These are phyloP conservation scores for Myriosclerotinia duriaeana DNA, from an alignment of 2,329 filamentous ascomycete species.

Conservation along the genomic window DNA sequence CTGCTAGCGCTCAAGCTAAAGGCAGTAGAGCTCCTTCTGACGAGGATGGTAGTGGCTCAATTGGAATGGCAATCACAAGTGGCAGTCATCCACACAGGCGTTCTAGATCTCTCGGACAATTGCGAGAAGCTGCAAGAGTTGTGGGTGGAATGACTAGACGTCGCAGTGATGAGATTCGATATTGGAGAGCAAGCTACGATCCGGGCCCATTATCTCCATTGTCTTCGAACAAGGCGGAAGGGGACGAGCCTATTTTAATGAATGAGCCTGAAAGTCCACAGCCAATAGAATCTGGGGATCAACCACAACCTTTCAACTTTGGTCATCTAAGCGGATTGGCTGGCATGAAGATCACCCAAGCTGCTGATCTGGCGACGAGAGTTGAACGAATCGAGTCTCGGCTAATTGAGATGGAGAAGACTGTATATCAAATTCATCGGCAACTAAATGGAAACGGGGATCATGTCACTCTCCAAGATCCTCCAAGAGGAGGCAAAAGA, in stretches of 20 bases:
- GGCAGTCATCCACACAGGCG: conserved; percentile 53
- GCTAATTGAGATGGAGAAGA: conserved; percentile 52
- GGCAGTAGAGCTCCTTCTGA: conserved; percentile 43
- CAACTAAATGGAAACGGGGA: conserved; percentile 23
- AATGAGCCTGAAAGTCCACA: conserved; percentile 38
- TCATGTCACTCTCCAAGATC: conserved; percentile 34
- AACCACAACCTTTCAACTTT: conserved; percentile 56
- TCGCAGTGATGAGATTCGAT: conserved; percentile 63
- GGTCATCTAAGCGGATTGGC: conserved; percentile 50
- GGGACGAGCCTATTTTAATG: conserved; percentile 38
- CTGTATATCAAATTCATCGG: conserved; percentile 27
- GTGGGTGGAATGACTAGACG: conserved; percentile 45
- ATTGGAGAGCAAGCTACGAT: conserved; percentile 62
- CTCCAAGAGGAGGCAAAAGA: conserved; percentile 28
- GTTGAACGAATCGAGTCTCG: conserved; percentile 53
- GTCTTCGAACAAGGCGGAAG: conserved; percentile 49
- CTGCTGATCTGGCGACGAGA: conserved; percentile 54
- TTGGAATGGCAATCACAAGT: conserved; percentile 62
- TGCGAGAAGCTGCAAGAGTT: conserved; percentile 45
- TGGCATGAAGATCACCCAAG: conserved; percentile 59
- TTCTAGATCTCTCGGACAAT: conserved; percentile 59
- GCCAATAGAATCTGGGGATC: conserved; percentile 38
- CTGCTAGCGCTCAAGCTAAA: conserved; percentile 59
- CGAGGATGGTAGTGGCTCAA: conserved; percentile 39
- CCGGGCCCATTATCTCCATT: conserved; percentile 52